These are phyloP conservation scores for Emmonsia crescens DNA, from an alignment of 2,329 filamentous ascomycete species.

Conservation along the genomic window DNA sequence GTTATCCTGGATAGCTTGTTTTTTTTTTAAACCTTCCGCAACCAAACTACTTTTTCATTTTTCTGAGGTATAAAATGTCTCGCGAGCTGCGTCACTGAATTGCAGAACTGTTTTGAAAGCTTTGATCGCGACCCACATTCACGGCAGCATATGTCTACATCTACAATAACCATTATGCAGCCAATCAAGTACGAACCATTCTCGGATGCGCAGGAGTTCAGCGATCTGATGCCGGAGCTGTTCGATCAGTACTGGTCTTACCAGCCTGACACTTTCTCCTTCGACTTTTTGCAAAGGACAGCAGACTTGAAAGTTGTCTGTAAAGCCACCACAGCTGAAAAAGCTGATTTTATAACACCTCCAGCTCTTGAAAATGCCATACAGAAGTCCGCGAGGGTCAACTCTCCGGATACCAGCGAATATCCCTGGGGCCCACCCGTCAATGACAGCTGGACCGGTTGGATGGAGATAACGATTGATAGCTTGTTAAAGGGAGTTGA, in stretches of 20 bases:
- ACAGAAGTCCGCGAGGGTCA: neutral
- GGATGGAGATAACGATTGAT: conserved; percentile 3
- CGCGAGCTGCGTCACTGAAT: neutral
- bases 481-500: neutral
- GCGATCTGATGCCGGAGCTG: conserved; percentile 3
- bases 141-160: neutral
- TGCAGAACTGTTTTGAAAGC: neutral
- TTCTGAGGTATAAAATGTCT: neutral
- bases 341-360: conserved; percentile 1
- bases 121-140: neutral
- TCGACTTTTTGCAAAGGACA: conserved; percentile 4
- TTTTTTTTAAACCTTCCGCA: neutral
- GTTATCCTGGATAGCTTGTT: neutral
- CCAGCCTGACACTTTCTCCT: neutral
- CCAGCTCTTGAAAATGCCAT: neutral
- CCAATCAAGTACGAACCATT: conserved; percentile 3
- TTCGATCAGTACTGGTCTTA: conserved; percentile 2
- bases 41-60: neutral
- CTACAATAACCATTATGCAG: conserved; percentile 1
- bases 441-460: conserved; percentile 5
- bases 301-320: conserved; percentile 6
- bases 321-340: conserved; percentile 4
- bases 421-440: neutral
- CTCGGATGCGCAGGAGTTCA: conserved; percentile 3
- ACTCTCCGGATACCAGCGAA: neutral